Conservation (phyloP, 73 alveolate species). For the Tetrahymena malaccensis region DNA sequence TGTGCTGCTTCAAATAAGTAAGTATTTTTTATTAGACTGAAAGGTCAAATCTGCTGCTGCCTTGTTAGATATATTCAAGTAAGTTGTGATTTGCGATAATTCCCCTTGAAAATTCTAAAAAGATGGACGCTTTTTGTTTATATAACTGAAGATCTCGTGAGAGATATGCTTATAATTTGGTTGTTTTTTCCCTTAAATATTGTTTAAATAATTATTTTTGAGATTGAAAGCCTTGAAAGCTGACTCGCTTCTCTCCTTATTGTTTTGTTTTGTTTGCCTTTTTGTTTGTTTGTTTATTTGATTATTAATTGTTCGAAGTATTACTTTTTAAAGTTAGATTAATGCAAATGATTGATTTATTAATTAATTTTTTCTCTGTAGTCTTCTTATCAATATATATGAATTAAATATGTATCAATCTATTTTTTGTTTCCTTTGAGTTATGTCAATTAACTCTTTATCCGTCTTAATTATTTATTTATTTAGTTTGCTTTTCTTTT, state of each 20-base stretch:
- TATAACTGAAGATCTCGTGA: not conserved
- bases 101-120: not conserved
- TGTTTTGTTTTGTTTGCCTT: not conserved
- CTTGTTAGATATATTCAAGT: not conserved
- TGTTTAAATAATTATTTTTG: not conserved
- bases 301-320: not conserved
- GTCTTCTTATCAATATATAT: not conserved
- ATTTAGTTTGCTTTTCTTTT: not conserved
- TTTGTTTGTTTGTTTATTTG: not conserved
- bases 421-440: not conserved
- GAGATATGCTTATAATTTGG: not conserved
- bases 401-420: not conserved
- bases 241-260: not conserved
- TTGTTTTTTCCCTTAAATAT: not conserved
- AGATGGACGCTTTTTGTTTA: not conserved
- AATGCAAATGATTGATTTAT: no score
- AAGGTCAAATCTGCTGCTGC: not conserved
- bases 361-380: not conserved
- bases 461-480: not conserved
- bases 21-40: not conserved
- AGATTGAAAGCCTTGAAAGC: not conserved
- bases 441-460: not conserved
- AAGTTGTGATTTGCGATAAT: not conserved
- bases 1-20: not conserved
- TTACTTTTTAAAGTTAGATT: not conserved